Conservation (phyloP, 2,329 filamentous ascomycete genomes). For the Stachybotrys elegans region DNA sequence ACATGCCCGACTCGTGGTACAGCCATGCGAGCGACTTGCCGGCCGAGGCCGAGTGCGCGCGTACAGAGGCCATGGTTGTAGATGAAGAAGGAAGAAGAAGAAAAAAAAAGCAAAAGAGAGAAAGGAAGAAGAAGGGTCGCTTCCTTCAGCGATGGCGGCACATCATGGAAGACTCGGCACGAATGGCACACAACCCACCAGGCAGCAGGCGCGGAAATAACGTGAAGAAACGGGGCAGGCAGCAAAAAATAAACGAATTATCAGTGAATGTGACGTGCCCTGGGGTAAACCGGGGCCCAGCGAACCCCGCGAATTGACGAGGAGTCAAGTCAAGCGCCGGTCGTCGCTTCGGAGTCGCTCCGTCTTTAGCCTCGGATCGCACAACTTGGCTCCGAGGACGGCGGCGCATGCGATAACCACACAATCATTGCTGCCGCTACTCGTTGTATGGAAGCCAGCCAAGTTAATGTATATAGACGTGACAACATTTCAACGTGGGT, state of each 20-base stretch:
- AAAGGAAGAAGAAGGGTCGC: neutral
- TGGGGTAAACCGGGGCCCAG: no score
- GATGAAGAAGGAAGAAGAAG: neutral
- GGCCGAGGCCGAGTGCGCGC: neutral
- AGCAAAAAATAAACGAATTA: neutral
- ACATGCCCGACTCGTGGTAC: conserved; percentile 43
- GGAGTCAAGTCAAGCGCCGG: no score
- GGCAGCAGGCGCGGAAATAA: neutral
- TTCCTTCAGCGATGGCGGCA: conserved; percentile 2
- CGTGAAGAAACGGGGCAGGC: neutral
- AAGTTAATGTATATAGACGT: neutral
- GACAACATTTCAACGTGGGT: neutral
- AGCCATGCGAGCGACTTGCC: conserved; percentile 14
- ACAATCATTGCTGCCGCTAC: neutral
- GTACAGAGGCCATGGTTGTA: neutral
- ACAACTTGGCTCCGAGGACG: no score
- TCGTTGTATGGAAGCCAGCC: neutral
- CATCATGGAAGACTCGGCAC: neutral
- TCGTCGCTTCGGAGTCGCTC: no score
- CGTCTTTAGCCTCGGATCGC: no score
- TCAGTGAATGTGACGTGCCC: neutral
- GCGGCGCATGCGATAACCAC: no score
- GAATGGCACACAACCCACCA: neutral
- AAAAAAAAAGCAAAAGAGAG: neutral
- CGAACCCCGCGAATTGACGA: no score